Evolutionary conservation across 83 land plant genomes (phyloP), one percentile per base, ranked within the genome.

Genomic region (Diphasiastrum complanatum): DNA sequence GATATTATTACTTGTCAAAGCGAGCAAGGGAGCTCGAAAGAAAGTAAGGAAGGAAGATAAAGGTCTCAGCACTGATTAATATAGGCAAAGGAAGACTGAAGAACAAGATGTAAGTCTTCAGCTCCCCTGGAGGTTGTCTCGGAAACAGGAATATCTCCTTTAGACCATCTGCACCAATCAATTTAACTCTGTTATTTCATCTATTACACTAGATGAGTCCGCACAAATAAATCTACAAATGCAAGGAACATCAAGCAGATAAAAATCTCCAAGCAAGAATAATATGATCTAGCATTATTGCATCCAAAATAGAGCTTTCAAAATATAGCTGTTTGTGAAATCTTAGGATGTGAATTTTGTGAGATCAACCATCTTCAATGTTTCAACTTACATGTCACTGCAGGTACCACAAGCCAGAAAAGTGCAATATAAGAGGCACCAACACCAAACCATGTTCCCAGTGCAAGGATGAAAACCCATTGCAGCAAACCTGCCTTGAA

Each of bases 361-460:
- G 34, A 29, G 47, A 11, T 4, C 19, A 3, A 57, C 8, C 40
- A 33, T 36, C 54, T 45, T 47, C 29, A 56, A 30, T 22, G 24
- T 0, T 1, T 31, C 51, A 53, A 78, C 89, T 79, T 80, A 91
- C 97, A 95, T 18, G 92, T 78, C 54, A 93, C 79, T 47, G 92
- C 73, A 47, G 99, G 99, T 33, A 82, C 75, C 47, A 82, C 83
- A 5, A 89, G 74, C 99, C 96, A 95, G 34, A 77, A 40, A 58
- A 95, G 81, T 38, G 99, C 86, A 47, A 95, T 38, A 69, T 82
- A 95, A n/a, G 99, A 76, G 43, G 96, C 74, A 12, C 96, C 99
- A 63, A 75, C 75, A 45, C 79, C 80, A 52, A 62, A 72, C 60
- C 77, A 78, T 28, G 76, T 84, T 32, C 82, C 86, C 4, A 82